phyloP scores from a whole-genome alignment of 1,284 basidiomycete genomes.

The Irpex sp. region DNA sequence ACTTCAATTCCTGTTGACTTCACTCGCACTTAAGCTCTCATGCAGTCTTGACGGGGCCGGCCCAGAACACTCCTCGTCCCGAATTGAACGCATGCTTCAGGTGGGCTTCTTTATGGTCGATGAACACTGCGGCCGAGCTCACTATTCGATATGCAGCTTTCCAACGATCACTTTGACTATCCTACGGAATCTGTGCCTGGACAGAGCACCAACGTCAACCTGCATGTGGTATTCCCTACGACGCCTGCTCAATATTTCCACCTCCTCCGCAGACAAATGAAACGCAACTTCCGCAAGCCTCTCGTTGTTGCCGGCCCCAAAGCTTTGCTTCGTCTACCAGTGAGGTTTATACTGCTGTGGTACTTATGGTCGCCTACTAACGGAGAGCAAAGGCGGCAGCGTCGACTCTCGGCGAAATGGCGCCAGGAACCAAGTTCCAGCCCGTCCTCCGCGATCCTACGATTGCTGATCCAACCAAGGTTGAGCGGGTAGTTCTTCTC shows the following conservation, averaged over 20 bases:
- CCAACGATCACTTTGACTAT: constrained; percentile 58
- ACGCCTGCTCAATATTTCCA: constrained; percentile 91
- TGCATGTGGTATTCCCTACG: constrained; percentile 83
- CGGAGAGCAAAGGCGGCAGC: constrained; percentile 58
- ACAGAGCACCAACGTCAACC: constrained; percentile 56
- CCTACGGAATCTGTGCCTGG: constrained; percentile 29
- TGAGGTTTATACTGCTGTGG: constrained; percentile 25
- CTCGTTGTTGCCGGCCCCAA: constrained; percentile 83
- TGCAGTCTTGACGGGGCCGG: constrained; percentile 79
- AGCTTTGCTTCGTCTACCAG: constrained; percentile 73
- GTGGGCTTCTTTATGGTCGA: constrained; percentile 30
- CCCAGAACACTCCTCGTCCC: constrained; percentile 85
- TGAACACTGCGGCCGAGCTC: not conserved
- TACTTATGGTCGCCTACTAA: not conserved
- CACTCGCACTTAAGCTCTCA: not conserved
- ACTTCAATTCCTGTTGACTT: constrained; percentile 2
- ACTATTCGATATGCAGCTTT: constrained; percentile 43
- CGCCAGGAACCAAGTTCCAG: constrained; percentile 61
- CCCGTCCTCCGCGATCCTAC: constrained; percentile 65
- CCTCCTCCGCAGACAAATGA: constrained; percentile 77
- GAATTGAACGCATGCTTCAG: constrained; percentile 85
- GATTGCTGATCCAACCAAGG: constrained; percentile 30
- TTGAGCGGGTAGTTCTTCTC: constrained; percentile 57
- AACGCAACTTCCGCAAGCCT: constrained; percentile 82
- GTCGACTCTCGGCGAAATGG: constrained; percentile 65